These are phyloP conservation scores for Vaucheria bursata DNA, from an alignment of 352 stramenopile genomes.

Conservation along the genomic window DNA sequence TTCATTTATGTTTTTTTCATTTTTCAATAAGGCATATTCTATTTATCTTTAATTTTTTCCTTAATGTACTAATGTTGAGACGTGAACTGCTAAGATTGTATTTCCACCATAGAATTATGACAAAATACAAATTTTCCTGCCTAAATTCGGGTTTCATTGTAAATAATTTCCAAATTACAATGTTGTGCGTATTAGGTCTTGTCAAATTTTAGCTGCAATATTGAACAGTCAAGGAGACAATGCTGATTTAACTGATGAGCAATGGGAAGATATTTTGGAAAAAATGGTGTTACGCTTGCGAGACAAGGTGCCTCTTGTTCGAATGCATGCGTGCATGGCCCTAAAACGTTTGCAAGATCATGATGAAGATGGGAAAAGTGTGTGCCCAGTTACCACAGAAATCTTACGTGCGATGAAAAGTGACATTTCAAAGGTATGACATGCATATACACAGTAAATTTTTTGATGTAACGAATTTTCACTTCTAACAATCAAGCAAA, in stretches of 20 bases:
- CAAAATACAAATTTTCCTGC: too few relatives aligned
- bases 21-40: too few relatives aligned
- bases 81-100: too few relatives aligned
- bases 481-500: too few relatives aligned
- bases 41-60: too few relatives aligned
- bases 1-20: too few relatives aligned
- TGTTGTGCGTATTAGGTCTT: neutral
- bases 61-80: too few relatives aligned
- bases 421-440: neutral
- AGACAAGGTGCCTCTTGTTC: slow-evolving; percentile 1
- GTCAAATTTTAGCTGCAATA: neutral
- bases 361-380: neutral
- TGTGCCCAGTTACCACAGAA: neutral
- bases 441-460: too few relatives aligned
- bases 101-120: too few relatives aligned
- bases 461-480: too few relatives aligned
- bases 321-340: neutral
- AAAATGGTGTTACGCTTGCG: neutral
- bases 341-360: neutral
- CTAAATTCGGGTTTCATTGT: too few relatives aligned
- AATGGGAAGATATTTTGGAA: neutral
- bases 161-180: too few relatives aligned
- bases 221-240: neutral
- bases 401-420: neutral
- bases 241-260: neutral